A percentile compares a stretch with the other conserved stretches of the same genome.
Evolutionary conservation across 2,329 filamentous ascomycete genomes (phyloP).

Genomic region (Tolypocladium nubicola): DNA sequence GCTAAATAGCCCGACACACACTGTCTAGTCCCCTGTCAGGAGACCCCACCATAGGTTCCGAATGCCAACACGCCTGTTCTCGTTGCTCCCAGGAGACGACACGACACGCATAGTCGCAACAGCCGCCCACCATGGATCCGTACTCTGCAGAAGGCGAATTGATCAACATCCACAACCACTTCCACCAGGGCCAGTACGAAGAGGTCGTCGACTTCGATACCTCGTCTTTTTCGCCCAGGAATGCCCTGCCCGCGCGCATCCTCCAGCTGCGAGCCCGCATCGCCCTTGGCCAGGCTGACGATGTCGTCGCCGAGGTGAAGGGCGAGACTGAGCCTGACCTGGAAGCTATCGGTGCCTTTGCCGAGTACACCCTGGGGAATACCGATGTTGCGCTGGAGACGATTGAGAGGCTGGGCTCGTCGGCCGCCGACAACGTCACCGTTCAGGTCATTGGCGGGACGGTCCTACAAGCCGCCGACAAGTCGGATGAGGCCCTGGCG

Average conservation of each 20-base stretch:
- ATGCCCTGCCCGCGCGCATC: slow-evolving; percentile 64
- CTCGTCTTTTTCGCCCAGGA: slow-evolving; percentile 66
- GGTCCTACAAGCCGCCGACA: slow-evolving; percentile 67
- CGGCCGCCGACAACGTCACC: slow-evolving; percentile 59
- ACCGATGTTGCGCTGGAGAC: slow-evolving; percentile 49
- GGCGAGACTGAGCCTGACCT: slow-evolving; percentile 61
- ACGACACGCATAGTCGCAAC: not conserved
- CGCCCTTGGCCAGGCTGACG: slow-evolving; percentile 66
- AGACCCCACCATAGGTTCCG: slow-evolving; percentile 3
- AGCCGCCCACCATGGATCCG: slow-evolving; percentile 48
- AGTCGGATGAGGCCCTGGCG: slow-evolving; percentile 75
- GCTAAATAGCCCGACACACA: not conserved
- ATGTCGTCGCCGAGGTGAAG: slow-evolving; percentile 60
- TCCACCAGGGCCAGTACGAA: slow-evolving; percentile 75
- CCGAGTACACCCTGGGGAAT: slow-evolving; percentile 52
- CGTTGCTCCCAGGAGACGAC: not conserved
- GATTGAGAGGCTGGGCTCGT: slow-evolving; percentile 57
- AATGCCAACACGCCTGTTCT: not conserved
- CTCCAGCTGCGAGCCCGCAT: slow-evolving; percentile 75
- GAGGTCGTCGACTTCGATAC: slow-evolving; percentile 79
- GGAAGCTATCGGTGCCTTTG: slow-evolving; percentile 65
- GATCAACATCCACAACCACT: slow-evolving; percentile 60
- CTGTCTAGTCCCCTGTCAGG: not conserved
- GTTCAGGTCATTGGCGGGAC: slow-evolving; percentile 80
- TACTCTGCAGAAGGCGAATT: slow-evolving; percentile 63